phyloP scores from a whole-genome alignment of 306 rosid species.

The Acacia acuminata region DNA sequence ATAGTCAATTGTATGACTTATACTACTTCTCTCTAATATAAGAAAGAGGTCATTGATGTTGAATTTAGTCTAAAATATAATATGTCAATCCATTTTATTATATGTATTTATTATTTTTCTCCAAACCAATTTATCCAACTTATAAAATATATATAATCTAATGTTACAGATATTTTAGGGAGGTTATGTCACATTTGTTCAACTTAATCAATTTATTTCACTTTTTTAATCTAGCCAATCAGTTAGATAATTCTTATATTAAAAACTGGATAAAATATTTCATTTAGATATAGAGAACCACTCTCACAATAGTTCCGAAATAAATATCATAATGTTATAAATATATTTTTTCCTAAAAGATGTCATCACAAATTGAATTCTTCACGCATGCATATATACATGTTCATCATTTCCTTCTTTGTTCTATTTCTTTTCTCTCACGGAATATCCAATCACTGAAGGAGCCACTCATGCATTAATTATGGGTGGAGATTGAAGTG shows the following conservation, averaged over 20 bases:
- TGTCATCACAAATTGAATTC: slow-evolving; percentile 12
- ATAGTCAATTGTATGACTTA: too few relatives aligned
- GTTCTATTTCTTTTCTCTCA: neutral
- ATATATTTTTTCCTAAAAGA: neutral
- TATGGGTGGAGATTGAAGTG: neutral
- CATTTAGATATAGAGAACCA: neutral
- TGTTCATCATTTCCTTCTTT: neutral
- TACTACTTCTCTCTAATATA: too few relatives aligned
- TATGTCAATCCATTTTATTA: too few relatives aligned
- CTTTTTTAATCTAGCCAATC: too few relatives aligned
- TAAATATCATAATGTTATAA: neutral
- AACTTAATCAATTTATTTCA: neutral
- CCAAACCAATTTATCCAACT: too few relatives aligned
- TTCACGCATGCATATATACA: slow-evolving; percentile 1
- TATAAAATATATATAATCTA: too few relatives aligned
- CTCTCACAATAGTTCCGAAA: neutral
- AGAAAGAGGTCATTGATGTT: too few relatives aligned
- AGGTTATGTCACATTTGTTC: too few relatives aligned
- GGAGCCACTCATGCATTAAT: neutral
- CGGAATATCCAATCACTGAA: neutral
- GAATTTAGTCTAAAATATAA: too few relatives aligned
- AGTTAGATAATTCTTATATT: too few relatives aligned
- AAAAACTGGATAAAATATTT: neutral
- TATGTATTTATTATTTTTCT: too few relatives aligned
- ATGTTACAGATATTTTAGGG: too few relatives aligned